Base-by-base conservation (phyloP, 768 basidiomycete genomes). In the Mycena haematopus region DNA sequence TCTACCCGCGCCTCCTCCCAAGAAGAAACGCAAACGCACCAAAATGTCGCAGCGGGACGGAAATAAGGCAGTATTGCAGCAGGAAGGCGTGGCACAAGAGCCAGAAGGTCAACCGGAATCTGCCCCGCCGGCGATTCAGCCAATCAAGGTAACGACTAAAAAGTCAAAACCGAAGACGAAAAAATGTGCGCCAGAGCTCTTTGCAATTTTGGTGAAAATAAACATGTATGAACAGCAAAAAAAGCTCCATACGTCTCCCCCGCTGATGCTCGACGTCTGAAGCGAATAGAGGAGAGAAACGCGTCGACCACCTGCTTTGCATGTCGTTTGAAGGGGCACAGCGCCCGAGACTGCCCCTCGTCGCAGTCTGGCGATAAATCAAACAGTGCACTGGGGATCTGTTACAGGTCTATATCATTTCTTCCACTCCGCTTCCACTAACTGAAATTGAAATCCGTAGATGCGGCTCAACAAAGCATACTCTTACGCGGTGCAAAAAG, bases 301-400 rank as follows among this genome's bases (percentile, higher is more conserved):
- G 76, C 80, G 10, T 74, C 78, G 2, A 94, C 88, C 1, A 87
- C 84, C 7, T 97, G 95, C 72, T 96, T 95, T 74, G 91, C 90
- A 3, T 98, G 95, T 77, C 84, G 95, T 54, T 80, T 87, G 69
- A 85, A 81, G 64, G 95, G 95, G 0, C 95, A 98, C 70, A 80
- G 89, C 2, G 94, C 94, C 3, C 87, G 81, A 72, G 86, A 94
- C 59, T 98, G 95, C 71, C 90, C 91, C 0, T 84, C 78, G 17
- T 68, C 76, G 13, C 69, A 73, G 58, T 69, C 67, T 47, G 53
- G 65, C 1, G 66, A 21, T 60, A 71, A 65, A 72, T 69, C 54
- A 60, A 71, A 56, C 58, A 65, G 50, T 42, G 70, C 72, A 24
- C 79, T 85, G 29, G 89, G 84, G 40, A 86, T 90, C 58, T 90